phyloP scores from a whole-genome alignment of 805 yeast genomes.

The Zygotorulaspora sp. region DNA sequence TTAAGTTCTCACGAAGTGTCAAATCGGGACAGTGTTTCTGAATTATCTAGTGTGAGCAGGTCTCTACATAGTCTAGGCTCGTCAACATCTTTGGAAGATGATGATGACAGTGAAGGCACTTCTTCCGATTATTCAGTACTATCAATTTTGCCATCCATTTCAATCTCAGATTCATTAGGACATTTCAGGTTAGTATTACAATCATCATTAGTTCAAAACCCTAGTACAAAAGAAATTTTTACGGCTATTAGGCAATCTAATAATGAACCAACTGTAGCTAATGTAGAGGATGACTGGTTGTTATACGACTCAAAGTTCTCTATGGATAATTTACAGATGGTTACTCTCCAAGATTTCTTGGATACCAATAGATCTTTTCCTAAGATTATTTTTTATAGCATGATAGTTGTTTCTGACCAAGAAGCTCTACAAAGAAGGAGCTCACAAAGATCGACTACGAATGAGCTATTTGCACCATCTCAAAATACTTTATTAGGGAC shows the following conservation, averaged over 20 bases:
- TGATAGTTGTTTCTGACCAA: slow-evolving; percentile 17
- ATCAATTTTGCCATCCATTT: slow-evolving; percentile 33
- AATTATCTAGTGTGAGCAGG: slow-evolving; percentile 18
- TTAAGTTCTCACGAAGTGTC: slow-evolving; percentile 5
- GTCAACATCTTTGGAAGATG: slow-evolving; percentile 10
- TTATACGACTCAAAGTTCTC: slow-evolving; percentile 38
- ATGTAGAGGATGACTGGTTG: slow-evolving; percentile 40
- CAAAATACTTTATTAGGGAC: slow-evolving; percentile 3
- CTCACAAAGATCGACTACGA: not conserved
- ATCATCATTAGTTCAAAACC: slow-evolving; percentile 28
- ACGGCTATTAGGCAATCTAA: slow-evolving; percentile 35
- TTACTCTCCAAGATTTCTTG: slow-evolving; percentile 35
- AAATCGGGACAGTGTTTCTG: slow-evolving; percentile 8
- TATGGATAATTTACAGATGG: slow-evolving; percentile 36
- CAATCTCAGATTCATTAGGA: slow-evolving; percentile 30
- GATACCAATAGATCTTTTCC: slow-evolving; percentile 27
- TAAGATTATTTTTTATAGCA: slow-evolving; percentile 36
- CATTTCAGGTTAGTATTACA: slow-evolving; percentile 34
- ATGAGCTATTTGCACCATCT: not conserved
- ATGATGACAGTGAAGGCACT: slow-evolving; percentile 4
- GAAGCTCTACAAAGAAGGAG: slow-evolving; percentile 2
- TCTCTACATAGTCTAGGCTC: slow-evolving; percentile 15
- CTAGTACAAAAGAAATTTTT: slow-evolving; percentile 23
- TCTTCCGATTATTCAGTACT: slow-evolving; percentile 18
- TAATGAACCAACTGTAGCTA: slow-evolving; percentile 28